These are phyloP conservation scores for Byssothecium circinans DNA, from an alignment of 2,329 filamentous ascomycete genomes.

Conservation along the genomic window DNA sequence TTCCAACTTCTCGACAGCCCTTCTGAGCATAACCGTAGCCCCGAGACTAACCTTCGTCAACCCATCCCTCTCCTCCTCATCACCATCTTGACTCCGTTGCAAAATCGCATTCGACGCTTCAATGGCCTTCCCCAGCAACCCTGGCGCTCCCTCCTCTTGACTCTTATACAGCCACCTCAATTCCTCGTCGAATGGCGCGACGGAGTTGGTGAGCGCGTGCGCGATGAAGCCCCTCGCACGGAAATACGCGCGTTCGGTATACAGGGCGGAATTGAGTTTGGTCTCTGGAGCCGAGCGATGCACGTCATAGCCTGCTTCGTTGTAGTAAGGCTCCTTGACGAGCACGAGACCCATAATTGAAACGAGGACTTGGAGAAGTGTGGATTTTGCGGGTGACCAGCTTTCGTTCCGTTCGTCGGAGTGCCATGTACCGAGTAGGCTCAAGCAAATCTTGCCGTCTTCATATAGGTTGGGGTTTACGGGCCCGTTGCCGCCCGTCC, in stretches of 20 bases:
- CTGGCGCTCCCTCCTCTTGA: constrained; percentile 36
- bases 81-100: constrained; percentile 33
- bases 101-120: constrained; percentile 47
- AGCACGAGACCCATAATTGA: constrained; percentile 60
- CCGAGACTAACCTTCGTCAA: constrained; percentile 52
- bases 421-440: constrained; percentile 62
- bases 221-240: constrained; percentile 56
- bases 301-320: constrained; percentile 64
- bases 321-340: constrained; percentile 64
- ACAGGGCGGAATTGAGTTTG: constrained; percentile 51
- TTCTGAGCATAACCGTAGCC: constrained; percentile 47
- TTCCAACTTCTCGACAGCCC: constrained; percentile 42
- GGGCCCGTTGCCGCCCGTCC: constrained; percentile 55
- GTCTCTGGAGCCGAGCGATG: constrained; percentile 52
- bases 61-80: constrained; percentile 44
- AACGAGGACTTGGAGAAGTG: constrained; percentile 60
- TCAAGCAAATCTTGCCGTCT: constrained; percentile 63
- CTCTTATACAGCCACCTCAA: constrained; percentile 56
- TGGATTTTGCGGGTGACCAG: constrained; percentile 58
- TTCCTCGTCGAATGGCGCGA: constrained; percentile 54
- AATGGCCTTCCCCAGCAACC: constrained; percentile 50
- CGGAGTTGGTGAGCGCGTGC: constrained; percentile 46
- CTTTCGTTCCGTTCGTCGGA: constrained; percentile 54
- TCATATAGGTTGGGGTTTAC: constrained; percentile 66
- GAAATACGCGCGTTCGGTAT: constrained; percentile 59